These are phyloP conservation scores for Pseudozyma sp. DNA, from an alignment of 1,284 basidiomycete species.

Conservation along the genomic window DNA sequence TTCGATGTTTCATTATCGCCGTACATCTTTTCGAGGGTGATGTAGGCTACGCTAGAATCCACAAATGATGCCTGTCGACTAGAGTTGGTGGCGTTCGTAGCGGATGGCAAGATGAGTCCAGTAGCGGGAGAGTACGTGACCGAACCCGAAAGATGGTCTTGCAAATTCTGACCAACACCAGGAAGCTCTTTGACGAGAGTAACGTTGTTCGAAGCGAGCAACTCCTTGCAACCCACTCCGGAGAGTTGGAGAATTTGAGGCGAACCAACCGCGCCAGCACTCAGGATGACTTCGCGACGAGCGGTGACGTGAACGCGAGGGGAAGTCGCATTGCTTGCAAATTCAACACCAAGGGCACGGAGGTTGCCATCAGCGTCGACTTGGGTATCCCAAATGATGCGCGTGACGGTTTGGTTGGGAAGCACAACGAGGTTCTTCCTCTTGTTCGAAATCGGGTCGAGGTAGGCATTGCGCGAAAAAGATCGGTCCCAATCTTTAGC, in stretches of 20 bases:
- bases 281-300: conserved; percentile 61
- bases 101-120: conserved; percentile 25
- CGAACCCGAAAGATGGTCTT: conserved; percentile 70
- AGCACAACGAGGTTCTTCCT: conserved; percentile 62
- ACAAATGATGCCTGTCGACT: conserved; percentile 47
- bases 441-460: conserved; percentile 50
- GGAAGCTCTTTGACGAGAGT: conserved; percentile 71
- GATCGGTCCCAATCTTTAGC: conserved; percentile 50
- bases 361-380: conserved; percentile 32
- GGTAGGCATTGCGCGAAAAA: conserved; percentile 58
- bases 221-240: conserved; percentile 71
- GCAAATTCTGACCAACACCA: conserved; percentile 73
- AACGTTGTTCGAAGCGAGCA: conserved; percentile 71
- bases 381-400: conserved; percentile 45
- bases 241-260: conserved; percentile 73
- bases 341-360: conserved; percentile 54
- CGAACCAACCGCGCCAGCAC: conserved; percentile 69
- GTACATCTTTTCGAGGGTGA: conserved; percentile 53
- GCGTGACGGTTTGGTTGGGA: conserved; percentile 55
- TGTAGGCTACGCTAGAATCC: conserved; percentile 59
- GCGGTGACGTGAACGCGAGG: conserved; percentile 51
- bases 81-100: conserved; percentile 32
- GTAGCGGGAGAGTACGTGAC: conserved; percentile 47
- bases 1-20: conserved; percentile 36
- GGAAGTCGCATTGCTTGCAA: conserved; percentile 36